Base-by-base conservation (phyloP, 805 yeast genomes). In the Saturnispora ahearnii region DNA sequence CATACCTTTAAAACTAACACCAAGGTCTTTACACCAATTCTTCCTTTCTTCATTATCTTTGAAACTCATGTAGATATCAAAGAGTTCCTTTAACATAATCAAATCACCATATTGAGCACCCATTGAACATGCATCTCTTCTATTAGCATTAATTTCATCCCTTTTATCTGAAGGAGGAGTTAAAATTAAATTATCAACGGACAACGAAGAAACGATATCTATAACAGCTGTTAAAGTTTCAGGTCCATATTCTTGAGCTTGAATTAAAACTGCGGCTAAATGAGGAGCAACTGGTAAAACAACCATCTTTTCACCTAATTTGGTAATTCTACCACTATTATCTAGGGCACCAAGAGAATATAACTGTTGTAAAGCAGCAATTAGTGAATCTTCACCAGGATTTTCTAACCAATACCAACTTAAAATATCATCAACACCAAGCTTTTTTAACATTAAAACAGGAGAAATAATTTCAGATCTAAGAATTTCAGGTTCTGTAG, bases 391-490 rank as follows among this genome's bases (percentile, higher is more conserved):
- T 55, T 78, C 75, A 3, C 93, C 90, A 0, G 99, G 99, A 55
- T 84, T 77, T 62, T 91, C 96, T 41, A 93, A 72, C 98, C 99
- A 93, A 21, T 86, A 73, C 90, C 97, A 93, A 52, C 80, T 78
- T 44, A 88, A 66, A 36, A 93, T 77, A 66, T 93, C 95, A 48
- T 84, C 80, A 7, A 91, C 87, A 3, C 91, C 90, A 44, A 87
- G 76, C 51, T 80, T 79, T 62, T 93, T 93, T 53, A 93, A 70
- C 72, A 91, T 83, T 56, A 93, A 67, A 1, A 91, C 78, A 0
- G 98, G 95, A 4, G 86, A 78, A 0, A 93, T 77, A 31, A 93
- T 82, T 58, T 89, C 96, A 44, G 88, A 81, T 57, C 98, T 75
- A 50, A 84, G 72, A 55, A 93, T 91, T 64, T 93, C 99, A 0